These are phyloP conservation scores for Pseudoneurospora amorphoporcata DNA, from an alignment of 495 filamentous ascomycete genomes.

Conservation along the genomic window DNA sequence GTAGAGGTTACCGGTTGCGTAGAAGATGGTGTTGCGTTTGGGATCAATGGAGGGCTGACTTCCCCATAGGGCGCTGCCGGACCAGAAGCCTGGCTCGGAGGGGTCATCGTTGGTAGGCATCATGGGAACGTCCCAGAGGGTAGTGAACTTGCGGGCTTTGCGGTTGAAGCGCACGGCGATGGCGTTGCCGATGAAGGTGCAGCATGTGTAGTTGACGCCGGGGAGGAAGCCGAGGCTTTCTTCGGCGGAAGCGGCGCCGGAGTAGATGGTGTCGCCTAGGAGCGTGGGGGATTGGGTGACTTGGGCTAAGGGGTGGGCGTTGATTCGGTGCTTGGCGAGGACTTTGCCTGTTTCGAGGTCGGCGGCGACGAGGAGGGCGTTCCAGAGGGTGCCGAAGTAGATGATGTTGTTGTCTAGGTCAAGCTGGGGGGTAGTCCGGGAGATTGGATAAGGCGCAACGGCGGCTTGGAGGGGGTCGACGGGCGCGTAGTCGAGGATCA, in stretches of 20 bases:
- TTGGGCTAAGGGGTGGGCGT: slow-evolving; percentile 20
- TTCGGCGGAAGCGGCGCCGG: slow-evolving; percentile 26
- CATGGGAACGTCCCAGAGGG: slow-evolving; percentile 20
- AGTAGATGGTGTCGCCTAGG: slow-evolving; percentile 18
- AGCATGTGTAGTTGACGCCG: slow-evolving; percentile 22
- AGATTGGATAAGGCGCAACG: slow-evolving; percentile 1
- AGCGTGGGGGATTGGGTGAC: slow-evolving; percentile 23
- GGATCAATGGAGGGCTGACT: slow-evolving; percentile 31
- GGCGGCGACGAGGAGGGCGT: slow-evolving; percentile 26
- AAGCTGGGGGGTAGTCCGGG: slow-evolving; percentile 21
- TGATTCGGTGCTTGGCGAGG: slow-evolving; percentile 18
- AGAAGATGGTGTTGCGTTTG: slow-evolving; percentile 23
- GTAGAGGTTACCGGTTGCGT: slow-evolving; percentile 31
- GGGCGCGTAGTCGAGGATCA: slow-evolving; percentile 16
- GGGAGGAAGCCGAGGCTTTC: slow-evolving; percentile 8
- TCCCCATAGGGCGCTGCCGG: slow-evolving; percentile 29
- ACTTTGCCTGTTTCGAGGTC: slow-evolving; percentile 15
- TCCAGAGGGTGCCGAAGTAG: slow-evolving; percentile 25
- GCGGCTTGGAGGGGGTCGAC: slow-evolving; percentile 4
- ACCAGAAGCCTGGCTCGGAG: slow-evolving; percentile 13
- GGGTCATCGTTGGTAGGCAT: slow-evolving; percentile 11
- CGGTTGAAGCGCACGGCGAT: slow-evolving; percentile 16
- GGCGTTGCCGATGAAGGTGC: slow-evolving; percentile 27
- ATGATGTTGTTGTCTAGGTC: slow-evolving; percentile 20
- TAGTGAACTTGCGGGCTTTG: slow-evolving; percentile 9